phyloP scores from a whole-genome alignment of 495 filamentous ascomycete species.

The Apiosordaria backusii region DNA sequence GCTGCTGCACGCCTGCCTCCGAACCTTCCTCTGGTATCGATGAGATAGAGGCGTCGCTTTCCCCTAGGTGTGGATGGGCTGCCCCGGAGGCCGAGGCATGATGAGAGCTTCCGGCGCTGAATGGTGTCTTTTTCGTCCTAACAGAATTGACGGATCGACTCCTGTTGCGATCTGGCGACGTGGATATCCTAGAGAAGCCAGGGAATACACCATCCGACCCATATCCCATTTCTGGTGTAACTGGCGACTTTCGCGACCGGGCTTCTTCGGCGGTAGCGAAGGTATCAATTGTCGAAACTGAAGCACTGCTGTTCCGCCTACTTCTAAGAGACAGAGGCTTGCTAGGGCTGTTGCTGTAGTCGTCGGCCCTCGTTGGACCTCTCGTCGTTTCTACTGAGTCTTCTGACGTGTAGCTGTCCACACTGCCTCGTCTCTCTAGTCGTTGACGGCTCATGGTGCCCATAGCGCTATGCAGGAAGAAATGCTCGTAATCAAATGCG shows the following conservation, averaged over 20 bases:
- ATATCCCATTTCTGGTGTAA: constrained; percentile 7
- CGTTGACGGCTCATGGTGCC: constrained; percentile 57
- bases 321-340: not conserved
- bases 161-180: constrained; percentile 27
- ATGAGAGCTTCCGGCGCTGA: constrained; percentile 16
- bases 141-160: constrained; percentile 25
- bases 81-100: constrained; percentile 15
- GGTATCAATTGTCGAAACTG: constrained; percentile 71
- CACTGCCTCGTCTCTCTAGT: constrained; percentile 49
- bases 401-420: constrained; percentile 56
- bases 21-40: constrained; percentile 31
- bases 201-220: not conserved
- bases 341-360: not conserved
- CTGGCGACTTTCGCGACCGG: constrained; percentile 31
- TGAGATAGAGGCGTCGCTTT: constrained; percentile 34
- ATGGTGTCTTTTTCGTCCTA: constrained; percentile 30
- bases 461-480: constrained; percentile 87
- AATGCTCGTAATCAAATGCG: constrained; percentile 95
- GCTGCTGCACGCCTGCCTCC: constrained; percentile 16
- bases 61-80: constrained; percentile 10
- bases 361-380: constrained; percentile 37
- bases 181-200: constrained; percentile 21
- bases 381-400: constrained; percentile 75
- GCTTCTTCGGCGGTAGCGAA: constrained; percentile 83
- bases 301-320: constrained; percentile 60